A percentile compares a stretch with the other conserved stretches of the same genome.
Conservation (phyloP, 495 filamentous ascomycete genomes). For the Aspergillus carlsbadensis region DNA sequence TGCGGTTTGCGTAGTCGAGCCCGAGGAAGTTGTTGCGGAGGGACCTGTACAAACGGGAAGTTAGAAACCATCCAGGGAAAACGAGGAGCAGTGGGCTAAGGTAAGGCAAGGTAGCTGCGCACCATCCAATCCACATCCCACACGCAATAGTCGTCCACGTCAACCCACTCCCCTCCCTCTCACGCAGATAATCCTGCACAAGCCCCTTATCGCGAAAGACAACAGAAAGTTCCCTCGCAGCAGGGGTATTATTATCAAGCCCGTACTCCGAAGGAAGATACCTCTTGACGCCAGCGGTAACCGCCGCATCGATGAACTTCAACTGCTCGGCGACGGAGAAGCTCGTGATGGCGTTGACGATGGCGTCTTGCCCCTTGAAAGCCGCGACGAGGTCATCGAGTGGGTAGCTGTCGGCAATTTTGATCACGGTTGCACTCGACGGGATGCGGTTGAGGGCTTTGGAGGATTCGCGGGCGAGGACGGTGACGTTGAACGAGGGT, state of each 20-base stretch:
- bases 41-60: neutral
- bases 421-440: neutral
- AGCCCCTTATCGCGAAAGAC: slow-evolving; percentile 11
- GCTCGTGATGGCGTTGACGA: slow-evolving; percentile 8
- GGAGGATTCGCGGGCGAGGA: slow-evolving; percentile 3
- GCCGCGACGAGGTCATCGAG: slow-evolving; percentile 1
- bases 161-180: slow-evolving; percentile 1
- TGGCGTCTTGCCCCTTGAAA: slow-evolving; percentile 11
- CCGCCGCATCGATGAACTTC: slow-evolving; percentile 9
- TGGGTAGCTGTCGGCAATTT: slow-evolving; percentile 1
- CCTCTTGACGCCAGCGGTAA: slow-evolving; percentile 10
- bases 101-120: no score
- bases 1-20: slow-evolving; percentile 7
- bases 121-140: slow-evolving; percentile 19
- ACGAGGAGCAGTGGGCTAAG: no score
- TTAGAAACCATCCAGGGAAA: no score
- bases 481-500: slow-evolving; percentile 2
- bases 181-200: slow-evolving; percentile 8
- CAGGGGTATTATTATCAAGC: slow-evolving; percentile 8
- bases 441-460: slow-evolving; percentile 2
- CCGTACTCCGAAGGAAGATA: slow-evolving; percentile 16
- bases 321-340: slow-evolving; percentile 13
- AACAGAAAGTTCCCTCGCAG: neutral
- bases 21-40: slow-evolving; percentile 17
- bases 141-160: slow-evolving; percentile 16